Evolutionary conservation across 108 stramenopile species (phyloP).

Genomic region (Poteriospumella lacustris): DNA sequence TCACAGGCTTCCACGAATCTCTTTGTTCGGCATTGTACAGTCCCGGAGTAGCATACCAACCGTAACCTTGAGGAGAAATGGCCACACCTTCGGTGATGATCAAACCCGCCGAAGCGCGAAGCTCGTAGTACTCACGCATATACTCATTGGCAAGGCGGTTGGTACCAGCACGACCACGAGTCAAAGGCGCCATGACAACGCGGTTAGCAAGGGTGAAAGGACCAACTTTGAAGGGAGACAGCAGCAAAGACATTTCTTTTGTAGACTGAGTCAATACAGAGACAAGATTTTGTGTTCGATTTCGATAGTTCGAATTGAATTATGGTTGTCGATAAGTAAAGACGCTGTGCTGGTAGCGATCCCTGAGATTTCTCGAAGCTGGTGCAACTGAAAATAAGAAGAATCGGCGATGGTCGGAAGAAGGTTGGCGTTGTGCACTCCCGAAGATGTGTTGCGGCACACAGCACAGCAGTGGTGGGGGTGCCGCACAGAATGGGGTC

Average conservation of each 20-base stretch:
- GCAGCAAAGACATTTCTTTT: not conserved
- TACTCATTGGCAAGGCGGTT: slow-evolving; percentile 55
- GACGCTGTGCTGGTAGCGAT: too few relatives aligned
- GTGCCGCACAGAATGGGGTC: too few relatives aligned
- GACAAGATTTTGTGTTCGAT: too few relatives aligned
- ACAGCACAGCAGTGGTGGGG: too few relatives aligned
- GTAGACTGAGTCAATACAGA: too few relatives aligned
- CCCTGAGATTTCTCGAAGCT: too few relatives aligned
- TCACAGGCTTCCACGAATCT: slow-evolving; percentile 9
- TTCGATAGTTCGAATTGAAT: too few relatives aligned
- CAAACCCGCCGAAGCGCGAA: slow-evolving; percentile 61
- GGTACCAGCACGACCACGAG: slow-evolving; percentile 52
- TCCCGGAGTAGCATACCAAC: slow-evolving; percentile 1
- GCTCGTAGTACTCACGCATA: slow-evolving; percentile 55
- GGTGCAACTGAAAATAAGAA: too few relatives aligned
- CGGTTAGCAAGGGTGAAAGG: slow-evolving; percentile 51
- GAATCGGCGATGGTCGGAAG: too few relatives aligned
- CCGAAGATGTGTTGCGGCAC: too few relatives aligned
- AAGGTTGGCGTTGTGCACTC: too few relatives aligned
- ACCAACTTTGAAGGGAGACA: not conserved
- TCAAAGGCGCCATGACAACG: slow-evolving; percentile 60
- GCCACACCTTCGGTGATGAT: slow-evolving; percentile 48
- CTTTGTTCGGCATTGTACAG: slow-evolving; percentile 13
- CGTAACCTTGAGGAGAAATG: not conserved
- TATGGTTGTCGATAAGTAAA: too few relatives aligned